Evolutionary conservation across 495 filamentous ascomycete genomes (phyloP).

Genomic region (Haplographium delicatum): DNA sequence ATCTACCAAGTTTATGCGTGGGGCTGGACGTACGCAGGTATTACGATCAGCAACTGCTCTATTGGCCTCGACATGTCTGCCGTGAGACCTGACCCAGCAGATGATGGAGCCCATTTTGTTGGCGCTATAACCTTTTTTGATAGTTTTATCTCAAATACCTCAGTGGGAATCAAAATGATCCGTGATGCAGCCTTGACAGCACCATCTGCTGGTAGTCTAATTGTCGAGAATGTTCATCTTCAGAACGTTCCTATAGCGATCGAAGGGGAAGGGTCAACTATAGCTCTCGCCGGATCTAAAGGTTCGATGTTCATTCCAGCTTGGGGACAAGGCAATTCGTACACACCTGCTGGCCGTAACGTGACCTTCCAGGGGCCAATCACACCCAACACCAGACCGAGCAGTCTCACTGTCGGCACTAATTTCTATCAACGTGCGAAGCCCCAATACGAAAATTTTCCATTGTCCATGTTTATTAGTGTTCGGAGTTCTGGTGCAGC

Average conservation of each 20-base stretch:
- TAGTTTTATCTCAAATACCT: conserved; percentile 47
- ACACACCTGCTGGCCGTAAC: conserved; percentile 40
- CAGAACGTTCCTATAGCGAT: conserved; percentile 41
- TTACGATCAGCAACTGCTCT: conserved; percentile 57
- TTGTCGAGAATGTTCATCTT: conserved; percentile 65
- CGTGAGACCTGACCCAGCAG: too few relatives aligned
- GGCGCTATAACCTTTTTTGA: conserved; percentile 64
- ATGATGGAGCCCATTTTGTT: conserved; percentile 41
- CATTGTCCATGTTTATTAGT: conserved; percentile 51
- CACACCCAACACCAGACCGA: background rate
- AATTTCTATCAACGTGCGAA: conserved; percentile 33
- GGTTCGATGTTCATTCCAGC: conserved; percentile 47
- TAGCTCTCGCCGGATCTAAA: conserved; percentile 49
- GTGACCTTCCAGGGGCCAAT: background rate
- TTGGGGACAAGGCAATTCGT: conserved; percentile 42
- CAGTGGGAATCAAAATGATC: conserved; percentile 31
- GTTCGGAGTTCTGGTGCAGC: conserved; percentile 53
- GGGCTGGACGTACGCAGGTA: conserved; percentile 42
- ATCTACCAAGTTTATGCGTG: conserved; percentile 51
- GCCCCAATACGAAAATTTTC: conserved; percentile 52
- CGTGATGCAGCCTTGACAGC: conserved; percentile 39
- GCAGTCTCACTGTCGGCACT: conserved; percentile 34
- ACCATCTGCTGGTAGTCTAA: conserved; percentile 45
- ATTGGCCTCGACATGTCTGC: conserved; percentile 59
- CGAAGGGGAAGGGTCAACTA: conserved; percentile 40